phyloP scores from a whole-genome alignment of 352 stramenopile genomes.

The Pythium plurisporium region DNA sequence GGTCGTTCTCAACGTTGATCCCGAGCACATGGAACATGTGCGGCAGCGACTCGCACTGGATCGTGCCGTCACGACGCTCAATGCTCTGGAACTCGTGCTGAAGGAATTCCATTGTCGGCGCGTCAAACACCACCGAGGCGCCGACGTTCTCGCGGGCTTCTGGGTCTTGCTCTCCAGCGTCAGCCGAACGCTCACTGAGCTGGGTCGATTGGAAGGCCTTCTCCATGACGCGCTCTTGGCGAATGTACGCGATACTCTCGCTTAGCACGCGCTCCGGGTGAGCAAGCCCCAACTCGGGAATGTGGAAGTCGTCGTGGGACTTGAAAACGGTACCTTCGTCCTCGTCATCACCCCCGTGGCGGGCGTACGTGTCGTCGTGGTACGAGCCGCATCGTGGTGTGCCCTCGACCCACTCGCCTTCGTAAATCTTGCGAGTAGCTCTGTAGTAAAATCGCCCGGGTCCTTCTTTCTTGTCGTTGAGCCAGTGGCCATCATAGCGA shows the following conservation, averaged over 20 bases:
- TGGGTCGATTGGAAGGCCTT: slow-evolving; percentile 32
- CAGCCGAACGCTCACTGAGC: slow-evolving; percentile 1
- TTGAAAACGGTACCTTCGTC: slow-evolving; percentile 8
- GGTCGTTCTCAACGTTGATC: slow-evolving; percentile 29
- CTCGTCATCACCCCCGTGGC: slow-evolving; percentile 19
- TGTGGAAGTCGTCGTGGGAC: slow-evolving; percentile 43
- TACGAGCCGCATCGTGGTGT: slow-evolving; percentile 75
- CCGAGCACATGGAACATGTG: slow-evolving; percentile 42
- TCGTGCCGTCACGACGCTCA: slow-evolving; percentile 39
- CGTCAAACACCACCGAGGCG: slow-evolving; percentile 52
- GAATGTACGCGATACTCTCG: slow-evolving; percentile 65
- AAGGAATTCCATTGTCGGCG: slow-evolving; percentile 45
- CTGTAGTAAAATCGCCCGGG: slow-evolving; percentile 83
- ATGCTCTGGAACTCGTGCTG: slow-evolving; percentile 51
- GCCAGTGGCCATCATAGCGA: slow-evolving; percentile 83
- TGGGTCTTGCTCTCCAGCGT: slow-evolving; percentile 8
- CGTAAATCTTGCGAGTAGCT: slow-evolving; percentile 79
- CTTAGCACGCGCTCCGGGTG: slow-evolving; percentile 69
- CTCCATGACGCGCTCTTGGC: slow-evolving; percentile 55
- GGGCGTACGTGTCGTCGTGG: slow-evolving; percentile 29
- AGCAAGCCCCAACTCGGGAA: slow-evolving; percentile 76
- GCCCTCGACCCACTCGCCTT: slow-evolving; percentile 86
- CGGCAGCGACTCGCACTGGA: slow-evolving; percentile 44
- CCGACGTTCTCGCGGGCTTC: slow-evolving; percentile 4
- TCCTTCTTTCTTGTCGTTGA: slow-evolving; percentile 87